Conservation (phyloP, 23 red algal species). For the Cyanidioschyzon merolae region DNA sequence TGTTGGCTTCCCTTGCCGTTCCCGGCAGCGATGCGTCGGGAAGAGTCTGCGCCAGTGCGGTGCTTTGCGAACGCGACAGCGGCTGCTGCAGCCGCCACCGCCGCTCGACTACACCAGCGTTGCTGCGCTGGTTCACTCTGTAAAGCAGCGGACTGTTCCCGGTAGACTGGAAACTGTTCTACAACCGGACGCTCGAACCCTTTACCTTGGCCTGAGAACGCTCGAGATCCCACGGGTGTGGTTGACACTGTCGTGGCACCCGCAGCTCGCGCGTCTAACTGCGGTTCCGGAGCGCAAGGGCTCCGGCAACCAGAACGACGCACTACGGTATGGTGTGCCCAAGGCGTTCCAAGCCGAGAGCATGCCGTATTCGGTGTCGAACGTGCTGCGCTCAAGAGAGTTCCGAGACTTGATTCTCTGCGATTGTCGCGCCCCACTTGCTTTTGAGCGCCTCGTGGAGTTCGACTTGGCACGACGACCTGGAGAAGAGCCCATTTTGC, state of each 20-base stretch:
- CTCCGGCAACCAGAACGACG: neutral
- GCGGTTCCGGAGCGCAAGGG: neutral
- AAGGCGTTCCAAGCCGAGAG: neutral
- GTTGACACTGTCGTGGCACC: slow-evolving; percentile 16
- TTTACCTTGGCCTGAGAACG: slow-evolving; percentile 10
- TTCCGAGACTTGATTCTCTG: neutral
- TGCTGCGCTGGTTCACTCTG: slow-evolving; percentile 1
- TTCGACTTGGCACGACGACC: neutral
- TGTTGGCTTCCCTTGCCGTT: too few species aligned
- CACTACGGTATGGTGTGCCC: neutral
- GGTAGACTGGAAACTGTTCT: neutral
- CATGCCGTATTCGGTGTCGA: neutral
- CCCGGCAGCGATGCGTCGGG: too few species aligned
- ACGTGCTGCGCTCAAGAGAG: neutral
- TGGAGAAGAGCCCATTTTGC: neutral
- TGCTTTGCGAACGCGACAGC: too few species aligned
- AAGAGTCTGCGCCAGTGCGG: too few species aligned
- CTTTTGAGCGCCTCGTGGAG: slow-evolving; percentile 8
- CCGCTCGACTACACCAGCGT: slow-evolving; percentile 11
- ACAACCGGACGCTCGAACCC: neutral
- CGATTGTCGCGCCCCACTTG: neutral
- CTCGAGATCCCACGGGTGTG: neutral
- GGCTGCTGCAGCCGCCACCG: neutral
- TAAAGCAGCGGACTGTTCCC: neutral
- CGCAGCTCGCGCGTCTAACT: neutral